Evolutionary conservation across 805 yeast species (phyloP).

Genomic region (Candida chauliodis): DNA sequence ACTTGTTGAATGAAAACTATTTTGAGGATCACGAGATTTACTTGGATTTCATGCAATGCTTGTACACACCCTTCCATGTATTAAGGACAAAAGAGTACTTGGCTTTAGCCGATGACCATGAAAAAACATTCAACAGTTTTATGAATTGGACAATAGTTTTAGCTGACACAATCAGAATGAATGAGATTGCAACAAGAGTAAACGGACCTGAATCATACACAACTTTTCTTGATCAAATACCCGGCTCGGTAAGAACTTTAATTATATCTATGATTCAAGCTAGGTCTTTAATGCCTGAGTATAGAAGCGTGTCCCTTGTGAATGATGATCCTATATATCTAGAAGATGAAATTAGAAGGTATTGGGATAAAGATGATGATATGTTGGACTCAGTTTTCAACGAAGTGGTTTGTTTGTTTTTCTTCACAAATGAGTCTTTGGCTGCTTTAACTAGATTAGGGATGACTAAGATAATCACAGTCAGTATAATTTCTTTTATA

Average conservation of each 20-base stretch:
- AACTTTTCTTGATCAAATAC: slow-evolving; percentile 22
- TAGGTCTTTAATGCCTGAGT: slow-evolving; percentile 20
- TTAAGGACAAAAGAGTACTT: slow-evolving; percentile 3
- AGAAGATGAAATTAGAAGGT: slow-evolving; percentile 16
- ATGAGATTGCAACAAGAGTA: slow-evolving; percentile 58
- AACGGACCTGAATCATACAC: slow-evolving; percentile 27
- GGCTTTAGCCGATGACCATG: slow-evolving; percentile 9
- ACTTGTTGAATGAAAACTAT: slow-evolving; percentile 16
- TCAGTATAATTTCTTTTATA: slow-evolving; percentile 20
- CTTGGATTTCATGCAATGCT: slow-evolving; percentile 2
- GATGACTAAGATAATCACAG: slow-evolving; percentile 24
- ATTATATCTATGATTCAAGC: slow-evolving; percentile 43
- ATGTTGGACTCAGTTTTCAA: slow-evolving; percentile 31
- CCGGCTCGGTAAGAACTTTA: slow-evolving; percentile 27
- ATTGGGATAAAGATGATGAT: slow-evolving; percentile 20
- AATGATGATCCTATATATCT: slow-evolving; percentile 4
- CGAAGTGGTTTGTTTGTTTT: slow-evolving; percentile 36
- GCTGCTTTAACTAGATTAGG: slow-evolving; percentile 31
- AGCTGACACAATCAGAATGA: slow-evolving; percentile 52
- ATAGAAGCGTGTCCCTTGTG: background rate
- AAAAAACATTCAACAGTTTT: slow-evolving; percentile 17
- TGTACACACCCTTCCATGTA: slow-evolving; percentile 1
- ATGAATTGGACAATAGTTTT: slow-evolving; percentile 25
- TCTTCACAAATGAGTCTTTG: slow-evolving; percentile 46
- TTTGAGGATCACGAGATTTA: slow-evolving; percentile 1